A percentile compares a stretch with the other conserved stretches of the same genome.
Evolutionary conservation across 1,284 basidiomycete genomes (phyloP).

Genomic region (Boletellus sp.): DNA sequence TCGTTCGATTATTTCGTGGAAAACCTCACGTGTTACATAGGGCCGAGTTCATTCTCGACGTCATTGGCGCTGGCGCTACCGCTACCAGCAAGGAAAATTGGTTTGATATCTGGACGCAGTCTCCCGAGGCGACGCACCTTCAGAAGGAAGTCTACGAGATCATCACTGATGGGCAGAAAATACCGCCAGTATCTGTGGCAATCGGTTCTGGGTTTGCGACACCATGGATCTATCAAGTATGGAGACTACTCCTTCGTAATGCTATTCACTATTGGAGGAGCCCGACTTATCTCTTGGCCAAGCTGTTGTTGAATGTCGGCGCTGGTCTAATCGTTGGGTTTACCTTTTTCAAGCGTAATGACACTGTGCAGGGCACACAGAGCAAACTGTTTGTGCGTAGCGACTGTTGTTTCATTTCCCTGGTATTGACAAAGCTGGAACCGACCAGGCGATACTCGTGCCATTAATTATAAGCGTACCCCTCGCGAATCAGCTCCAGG

Average conservation of each 20-base stretch:
- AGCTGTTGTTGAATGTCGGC: conserved; percentile 57
- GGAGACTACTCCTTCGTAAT: conserved; percentile 41
- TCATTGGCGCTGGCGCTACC: conserved; percentile 63
- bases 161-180: conserved; percentile 36
- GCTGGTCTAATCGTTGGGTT: conserved; percentile 64
- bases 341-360: conserved; percentile 67
- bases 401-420: not conserved
- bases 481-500: conserved; percentile 31
- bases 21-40: too few relatives aligned
- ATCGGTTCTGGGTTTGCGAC: conserved; percentile 51
- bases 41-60: conserved; percentile 68
- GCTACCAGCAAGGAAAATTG: conserved; percentile 45
- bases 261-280: conserved; percentile 46
- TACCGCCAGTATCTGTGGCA: conserved; percentile 31
- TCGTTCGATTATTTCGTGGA: not conserved
- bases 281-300: conserved; percentile 75
- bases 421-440: not conserved
- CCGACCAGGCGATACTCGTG: conserved; percentile 23
- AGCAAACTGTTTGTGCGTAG: conserved; percentile 68
- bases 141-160: conserved; percentile 40
- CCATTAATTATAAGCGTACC: conserved; percentile 27
- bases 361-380: conserved; percentile 70
- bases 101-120: conserved; percentile 43
- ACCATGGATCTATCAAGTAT: conserved; percentile 47
- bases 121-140: conserved; percentile 35